A percentile compares a stretch with the other conserved stretches of the same genome.
Evolutionary conservation across 2,329 filamentous ascomycete genomes (phyloP).

Genomic region (Aspergillus terreus): DNA sequence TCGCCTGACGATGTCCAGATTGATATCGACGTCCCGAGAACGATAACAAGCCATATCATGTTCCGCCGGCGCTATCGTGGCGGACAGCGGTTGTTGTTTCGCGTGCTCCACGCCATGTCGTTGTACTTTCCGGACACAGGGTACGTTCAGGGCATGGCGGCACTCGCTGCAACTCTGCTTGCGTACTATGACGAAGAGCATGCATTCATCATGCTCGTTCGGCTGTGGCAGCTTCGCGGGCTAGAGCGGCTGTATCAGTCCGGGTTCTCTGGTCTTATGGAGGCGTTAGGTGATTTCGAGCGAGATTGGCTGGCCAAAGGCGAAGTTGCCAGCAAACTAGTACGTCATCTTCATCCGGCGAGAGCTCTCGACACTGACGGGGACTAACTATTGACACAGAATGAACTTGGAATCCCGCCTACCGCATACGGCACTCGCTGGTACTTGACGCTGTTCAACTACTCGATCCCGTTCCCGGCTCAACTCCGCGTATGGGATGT

Average conservation of each 20-base stretch:
- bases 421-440: constrained; percentile 95
- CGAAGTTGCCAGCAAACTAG: constrained; percentile 75
- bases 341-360: constrained; percentile 44
- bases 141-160: constrained; percentile 98
- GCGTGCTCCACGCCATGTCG: constrained; percentile 86
- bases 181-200: constrained; percentile 97
- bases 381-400: constrained; percentile 43
- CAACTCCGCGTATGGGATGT: constrained; percentile 97
- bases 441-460: constrained; percentile 97
- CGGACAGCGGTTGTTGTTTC: constrained; percentile 85
- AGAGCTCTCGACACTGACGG: not conserved
- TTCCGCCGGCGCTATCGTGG: constrained; percentile 88
- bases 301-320: constrained; percentile 73
- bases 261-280: constrained; percentile 83
- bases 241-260: constrained; percentile 78
- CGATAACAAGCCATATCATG: constrained; percentile 96
- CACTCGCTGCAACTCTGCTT: constrained; percentile 82
- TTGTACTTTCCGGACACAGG: constrained; percentile 88
- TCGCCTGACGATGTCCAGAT: constrained; percentile 95
- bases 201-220: constrained; percentile 93
- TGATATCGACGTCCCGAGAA: constrained; percentile 91
- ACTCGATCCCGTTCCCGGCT: constrained; percentile 89
- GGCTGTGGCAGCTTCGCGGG: constrained; percentile 85
- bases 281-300: constrained; percentile 80
- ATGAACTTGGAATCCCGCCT: constrained; percentile 73